Conservation (phyloP, 1,139 yeast species). For the Candida tropicalis region DNA sequence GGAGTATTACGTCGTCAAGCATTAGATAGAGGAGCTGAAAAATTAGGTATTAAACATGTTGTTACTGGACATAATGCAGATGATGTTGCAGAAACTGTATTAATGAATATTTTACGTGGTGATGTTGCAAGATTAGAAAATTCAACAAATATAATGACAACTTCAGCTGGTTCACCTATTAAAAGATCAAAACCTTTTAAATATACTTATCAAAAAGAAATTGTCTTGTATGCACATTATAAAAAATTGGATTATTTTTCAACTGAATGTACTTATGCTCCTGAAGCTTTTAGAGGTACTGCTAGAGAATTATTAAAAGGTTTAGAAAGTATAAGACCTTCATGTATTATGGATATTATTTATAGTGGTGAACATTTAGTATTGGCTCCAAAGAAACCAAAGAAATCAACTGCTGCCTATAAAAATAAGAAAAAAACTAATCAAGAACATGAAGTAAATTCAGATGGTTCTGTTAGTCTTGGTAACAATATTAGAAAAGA, state of each 20-base stretch:
- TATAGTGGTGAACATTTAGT: slow-evolving; percentile 90
- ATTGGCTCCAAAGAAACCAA: slow-evolving; percentile 57
- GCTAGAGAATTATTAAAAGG: slow-evolving; percentile 91
- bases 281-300: slow-evolving; percentile 97
- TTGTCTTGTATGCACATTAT: slow-evolving; percentile 95
- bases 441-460: slow-evolving; percentile 51
- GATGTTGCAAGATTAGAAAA: slow-evolving; percentile 90
- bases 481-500: slow-evolving; percentile 41
- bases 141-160: slow-evolving; percentile 87
- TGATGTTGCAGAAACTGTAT: slow-evolving; percentile 97
- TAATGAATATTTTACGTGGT: slow-evolving; percentile 95
- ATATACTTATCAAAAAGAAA: slow-evolving; percentile 95
- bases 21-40: slow-evolving; percentile 93
- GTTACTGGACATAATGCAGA: slow-evolving; percentile 99
- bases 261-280: slow-evolving; percentile 97
- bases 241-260: slow-evolving; percentile 93
- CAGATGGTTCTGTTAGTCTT: slow-evolving; percentile 63
- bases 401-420: slow-evolving; percentile 28
- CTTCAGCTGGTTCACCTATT: slow-evolving; percentile 74
- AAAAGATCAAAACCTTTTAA: slow-evolving; percentile 95
- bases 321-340: slow-evolving; percentile 86
- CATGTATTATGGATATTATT: slow-evolving; percentile 91
- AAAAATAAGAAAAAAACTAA: slow-evolving; percentile 29
- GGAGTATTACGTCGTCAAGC: slow-evolving; percentile 98
- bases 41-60: slow-evolving; percentile 81